Base-by-base conservation (phyloP, 2,329 filamentous ascomycete genomes). In the Thyridium curvatum region DNA sequence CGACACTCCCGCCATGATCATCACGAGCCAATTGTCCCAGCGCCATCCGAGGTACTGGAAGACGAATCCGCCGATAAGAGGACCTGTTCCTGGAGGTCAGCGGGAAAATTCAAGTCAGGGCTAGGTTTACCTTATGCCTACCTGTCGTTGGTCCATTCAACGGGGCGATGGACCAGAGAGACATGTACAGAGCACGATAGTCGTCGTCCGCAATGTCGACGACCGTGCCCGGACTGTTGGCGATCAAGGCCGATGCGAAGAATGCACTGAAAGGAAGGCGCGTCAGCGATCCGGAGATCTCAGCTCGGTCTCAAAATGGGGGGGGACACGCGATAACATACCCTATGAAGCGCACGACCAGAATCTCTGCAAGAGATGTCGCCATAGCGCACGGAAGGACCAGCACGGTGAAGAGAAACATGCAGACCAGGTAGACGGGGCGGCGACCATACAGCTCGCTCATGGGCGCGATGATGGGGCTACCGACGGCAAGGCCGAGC, bases 141-240 rank as follows among this genome's bases (percentile, higher is more conserved):
- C 56, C 58, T 2, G 59, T 64, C 3, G 61, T 60, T 2, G 71
- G 84, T 13, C 84, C 89, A 53, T 94, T 94, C 58, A 94, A 75
- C 0, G 90, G 89, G 0, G 87, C 89, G 39, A 95, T 79, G 44
- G 74, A 78, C 80, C 88, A 95, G 28, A 94, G 70, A 4, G 81
- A 86, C 61, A 95, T 87, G 32, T 83, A 83, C n/a, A 93, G 64
- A 3, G 87, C 86, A 13, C 90, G 79, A 52, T 85, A 79, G 35
- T 94, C 79, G 34, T 91, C 86, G 12, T 74, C 72, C n/a, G 86
- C 80, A 36, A 95, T 82, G 57, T 96, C 90, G 18, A 85, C 81
- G 10, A 95, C 76, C 8, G 82, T 87, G 3, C 89, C 90, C 0
- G 89, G 87, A 2, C 84, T 79, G 54, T 94, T 94, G 12, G 81